Evolutionary conservation across 371 early-diverging fungal genomes (phyloP).

Genomic region (Mortierella sp.): DNA sequence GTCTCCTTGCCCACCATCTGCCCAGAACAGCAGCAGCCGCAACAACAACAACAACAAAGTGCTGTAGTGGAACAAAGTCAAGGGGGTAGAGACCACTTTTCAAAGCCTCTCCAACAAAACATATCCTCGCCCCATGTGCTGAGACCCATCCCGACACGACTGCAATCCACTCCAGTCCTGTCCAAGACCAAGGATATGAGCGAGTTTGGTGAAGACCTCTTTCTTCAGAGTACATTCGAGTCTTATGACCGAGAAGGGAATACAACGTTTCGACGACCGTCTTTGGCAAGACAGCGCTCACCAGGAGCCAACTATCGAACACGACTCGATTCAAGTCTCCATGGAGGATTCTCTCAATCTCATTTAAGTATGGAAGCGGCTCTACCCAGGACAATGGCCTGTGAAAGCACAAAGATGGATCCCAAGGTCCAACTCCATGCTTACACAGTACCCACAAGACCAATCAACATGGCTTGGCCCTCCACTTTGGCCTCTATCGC

Average conservation of each 20-base stretch:
- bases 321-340: not conserved
- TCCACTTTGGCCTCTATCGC: too few relatives aligned
- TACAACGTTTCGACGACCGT: not conserved
- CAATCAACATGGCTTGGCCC: too few relatives aligned
- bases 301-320: too few relatives aligned
- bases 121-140: not conserved
- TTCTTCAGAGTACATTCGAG: constrained; percentile 4
- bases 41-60: not conserved
- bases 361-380: too few relatives aligned
- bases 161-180: not conserved
- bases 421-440: too few relatives aligned
- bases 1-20: too few relatives aligned
- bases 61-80: not conserved
- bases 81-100: not conserved
- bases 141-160: not conserved
- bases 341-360: not conserved
- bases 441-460: too few relatives aligned
- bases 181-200: constrained; percentile 7
- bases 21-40: not conserved
- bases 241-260: too few relatives aligned
- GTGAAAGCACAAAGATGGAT: too few relatives aligned
- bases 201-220: constrained; percentile 36
- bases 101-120: not conserved
- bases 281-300: not conserved
- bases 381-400: too few relatives aligned